These are phyloP conservation scores for Tinospora cordifolia DNA, from an alignment of 164 flowering plant genomes.

Conservation along the genomic window DNA sequence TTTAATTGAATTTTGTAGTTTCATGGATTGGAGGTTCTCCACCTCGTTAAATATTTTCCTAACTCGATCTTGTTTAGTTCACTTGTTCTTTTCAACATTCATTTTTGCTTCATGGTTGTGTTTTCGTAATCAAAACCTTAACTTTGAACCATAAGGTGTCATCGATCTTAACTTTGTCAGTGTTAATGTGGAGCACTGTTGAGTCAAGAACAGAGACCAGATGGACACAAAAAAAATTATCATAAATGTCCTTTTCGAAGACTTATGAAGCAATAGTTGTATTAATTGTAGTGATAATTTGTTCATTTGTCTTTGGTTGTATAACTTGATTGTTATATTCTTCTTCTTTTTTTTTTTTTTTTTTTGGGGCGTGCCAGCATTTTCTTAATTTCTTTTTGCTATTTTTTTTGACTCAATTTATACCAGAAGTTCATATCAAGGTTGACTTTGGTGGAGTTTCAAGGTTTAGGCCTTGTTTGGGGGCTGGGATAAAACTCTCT, in stretches of 20 bases:
- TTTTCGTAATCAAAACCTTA: too few species aligned
- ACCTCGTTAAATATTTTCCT: too few species aligned
- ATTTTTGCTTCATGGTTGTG: too few species aligned
- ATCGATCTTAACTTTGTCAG: too few species aligned
- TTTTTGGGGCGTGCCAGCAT: neutral
- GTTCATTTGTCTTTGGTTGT: neutral
- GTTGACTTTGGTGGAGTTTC: conserved; percentile 34
- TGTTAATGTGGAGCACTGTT: too few species aligned
- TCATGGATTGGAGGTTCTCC: too few species aligned
- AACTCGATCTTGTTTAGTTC: too few species aligned
- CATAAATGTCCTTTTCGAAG: too few species aligned
- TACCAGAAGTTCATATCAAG: conserved; percentile 38
- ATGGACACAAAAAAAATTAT: neutral
- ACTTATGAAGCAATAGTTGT: too few species aligned
- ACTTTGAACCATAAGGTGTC: too few species aligned
- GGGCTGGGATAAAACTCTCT: conserved; percentile 23
- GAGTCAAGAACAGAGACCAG: neutral
- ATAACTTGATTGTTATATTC: neutral
- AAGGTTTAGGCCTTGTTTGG: conserved; percentile 29
- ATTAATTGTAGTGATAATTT: neutral
- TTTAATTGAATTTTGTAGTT: too few species aligned
- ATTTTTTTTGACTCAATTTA: conserved; percentile 40
- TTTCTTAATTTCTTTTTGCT: conserved; percentile 14
- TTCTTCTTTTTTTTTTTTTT: neutral
- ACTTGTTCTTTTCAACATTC: too few species aligned